A percentile compares a stretch with the other conserved stretches of the same genome.
Evolutionary conservation across 768 basidiomycete genomes (phyloP).

Genomic region (Agaricus blazei): DNA sequence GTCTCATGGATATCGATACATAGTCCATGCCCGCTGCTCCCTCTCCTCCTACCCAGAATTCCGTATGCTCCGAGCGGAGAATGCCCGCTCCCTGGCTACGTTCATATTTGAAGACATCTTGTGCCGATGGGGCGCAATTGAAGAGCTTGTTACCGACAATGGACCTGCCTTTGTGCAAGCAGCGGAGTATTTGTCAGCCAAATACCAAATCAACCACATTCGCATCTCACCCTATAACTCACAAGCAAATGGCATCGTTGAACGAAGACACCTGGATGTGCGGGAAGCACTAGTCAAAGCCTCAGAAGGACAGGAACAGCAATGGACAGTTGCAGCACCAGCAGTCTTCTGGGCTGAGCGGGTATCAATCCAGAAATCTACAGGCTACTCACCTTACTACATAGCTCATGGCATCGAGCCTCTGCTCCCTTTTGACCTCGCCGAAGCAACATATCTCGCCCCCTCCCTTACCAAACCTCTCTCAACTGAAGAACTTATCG

Average conservation of each 20-base stretch:
- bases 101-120: too few relatives aligned
- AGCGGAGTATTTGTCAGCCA: too few relatives aligned
- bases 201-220: slow-evolving; percentile 35
- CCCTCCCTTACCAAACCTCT: slow-evolving; percentile 5
- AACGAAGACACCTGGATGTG: slow-evolving; percentile 25
- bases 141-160: too few relatives aligned
- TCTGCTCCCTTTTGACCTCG: too few relatives aligned
- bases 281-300: slow-evolving; percentile 24
- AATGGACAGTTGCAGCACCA: slow-evolving; percentile 25
- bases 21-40: too few relatives aligned
- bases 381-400: slow-evolving; percentile 30
- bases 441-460: slow-evolving; percentile 16
- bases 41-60: too few relatives aligned
- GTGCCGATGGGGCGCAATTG: too few relatives aligned
- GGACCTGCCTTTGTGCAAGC: too few relatives aligned
- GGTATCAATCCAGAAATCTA: slow-evolving; percentile 22
- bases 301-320: slow-evolving; percentile 19
- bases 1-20: slow-evolving; percentile 20
- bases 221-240: slow-evolving; percentile 38
- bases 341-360: slow-evolving; percentile 28
- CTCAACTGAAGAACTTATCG: slow-evolving; percentile 17
- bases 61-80: too few relatives aligned
- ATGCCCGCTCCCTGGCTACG: too few relatives aligned
- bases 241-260: slow-evolving; percentile 31
- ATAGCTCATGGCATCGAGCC: slow-evolving; percentile 29